Base-by-base conservation (phyloP, 495 filamentous ascomycete species). In the Penicillium ochrochloron region DNA sequence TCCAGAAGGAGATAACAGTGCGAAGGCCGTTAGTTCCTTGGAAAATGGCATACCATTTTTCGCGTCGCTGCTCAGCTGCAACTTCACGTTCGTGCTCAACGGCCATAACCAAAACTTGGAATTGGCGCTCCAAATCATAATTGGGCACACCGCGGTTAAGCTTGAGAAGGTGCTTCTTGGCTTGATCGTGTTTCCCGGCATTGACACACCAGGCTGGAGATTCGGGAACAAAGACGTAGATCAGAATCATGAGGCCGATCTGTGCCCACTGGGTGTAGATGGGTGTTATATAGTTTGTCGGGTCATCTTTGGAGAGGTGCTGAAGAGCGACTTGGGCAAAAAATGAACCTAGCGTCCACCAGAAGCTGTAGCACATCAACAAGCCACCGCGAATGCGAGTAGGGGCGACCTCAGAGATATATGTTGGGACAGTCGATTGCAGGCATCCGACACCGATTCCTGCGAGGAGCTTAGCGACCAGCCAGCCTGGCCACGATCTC, bases 341-440 rank as follows among this genome's bases (percentile, higher is more conserved):
- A 19, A 48, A 48, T 10, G 44, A 48, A 8, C 44, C 44, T 19
- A 23, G 11, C 3, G 44, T 48, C 44, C 21, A 48, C 44, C 44
- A 48, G 44, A 48, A 48, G 44, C 44, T 48, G 15, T 48, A 48
- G 15, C 44, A 48, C 44, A 48, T 48, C 44, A 48, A 25, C 44
- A 48, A 12, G 19, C 19, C 21, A 23, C 44, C 44, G 23, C 19
- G 21, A 5, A 48, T 48, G 15, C 44, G 44, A 12, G 44, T 48
- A 12, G 44, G 42, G 2, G 44, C 44, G 15, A 48, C 44, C 44
- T 48, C 44, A 6, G 44, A 48, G 44, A 48, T 48, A 10, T 48
- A 48, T 48, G 21, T 48, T 48, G 44, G 44, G 9, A 48, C 44
- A 12, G 44, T 48, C 23, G 44, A 48, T 12, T 48, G 44, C 44